Base-by-base conservation (phyloP, 1,139 yeast genomes). In the Taphrina communis region DNA sequence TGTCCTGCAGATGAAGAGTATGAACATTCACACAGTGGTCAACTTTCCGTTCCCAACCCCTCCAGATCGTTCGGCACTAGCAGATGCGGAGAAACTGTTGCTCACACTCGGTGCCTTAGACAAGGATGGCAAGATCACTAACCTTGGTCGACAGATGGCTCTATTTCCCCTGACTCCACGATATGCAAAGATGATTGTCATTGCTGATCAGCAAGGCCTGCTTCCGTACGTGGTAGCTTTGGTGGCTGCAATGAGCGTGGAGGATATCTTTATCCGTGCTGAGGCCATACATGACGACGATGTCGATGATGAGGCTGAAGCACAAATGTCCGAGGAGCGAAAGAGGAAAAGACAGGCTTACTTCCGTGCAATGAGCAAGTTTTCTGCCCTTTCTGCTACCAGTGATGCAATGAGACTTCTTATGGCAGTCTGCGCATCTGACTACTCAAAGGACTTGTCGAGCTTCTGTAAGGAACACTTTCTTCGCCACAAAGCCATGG, bases 11-110 rank as follows among this genome's bases (percentile, higher is more conserved):
- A 94, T 95, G 99, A 95, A 94, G 78, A 86, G 94, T 72, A 94
- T 95, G 97, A 97, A 97, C 1, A 93, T 95, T 71, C 95, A 90
- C 77, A 89, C 89, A 66, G 88, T 95, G 61, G 81, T 86, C 38
- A 94, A 94, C 75, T 95, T 95, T 81, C 99, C 99, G 57, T 95
- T 94, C 80, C 99, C 99, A 1, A 93, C 98, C 0, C 90, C 97
- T 0, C 98, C 99, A 0, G 90, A 88, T 65, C 80, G 88, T 70
- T 66, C 70, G 0, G 81, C 89, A 19, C 80, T 95, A 58, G 77
- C 78, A 5, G 85, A 83, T 71, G 96, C 97, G 0, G 88, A 91
- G 72, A 83, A 82, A 70, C 76, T 92, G 17, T 82, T 95, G 70
- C 83, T 85, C 52, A 84, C 86, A 71, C 80, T 95, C 53, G 97